Evolutionary conservation across 805 yeast species (phyloP), one percentile per base, ranked within the genome.

Genomic region (Maudiozyma barnettii): DNA sequence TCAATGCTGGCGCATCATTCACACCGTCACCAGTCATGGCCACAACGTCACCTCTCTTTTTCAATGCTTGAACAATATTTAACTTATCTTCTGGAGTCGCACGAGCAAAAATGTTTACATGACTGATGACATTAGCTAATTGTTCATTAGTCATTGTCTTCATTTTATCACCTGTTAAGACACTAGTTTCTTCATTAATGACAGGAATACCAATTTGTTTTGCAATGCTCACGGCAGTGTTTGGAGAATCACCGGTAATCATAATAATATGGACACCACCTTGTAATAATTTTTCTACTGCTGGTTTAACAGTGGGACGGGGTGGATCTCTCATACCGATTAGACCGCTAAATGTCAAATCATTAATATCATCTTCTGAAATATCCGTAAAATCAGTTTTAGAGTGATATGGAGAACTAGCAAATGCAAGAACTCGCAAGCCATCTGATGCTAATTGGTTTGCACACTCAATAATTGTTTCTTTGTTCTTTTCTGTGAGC

Each of bases 1-100:
- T 90, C 56, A 91, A 74, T 4, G 98, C 96, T 16, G 98, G 98
- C 0, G 98, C 97, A 72, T 90, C 98, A 64, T 90, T 90, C 10
- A 91, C 96, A 68, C 98, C 98, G 68, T 90, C 98, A 55, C 99
- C 99, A 16, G 98, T 90, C 96, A 91, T 90, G 21, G 97, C 99
- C 45, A 91, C 98, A 52, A 91, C 81, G 65, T 91, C 95, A 43
- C 96, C 96, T 63, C 95, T 78, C 63, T 78, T 77, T 64, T 90
- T 95, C 53, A 90, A 72, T 0, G 96, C 96, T 60, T 84, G 79
- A 31, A 90, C 95, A 64, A 90, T 90, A 51, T 84, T 76, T 51
- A 90, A 82, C 61, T 90, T 90, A 66, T 90, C 96, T 63, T 88
- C 95, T 0, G 97, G 97, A 0, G 96, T 82, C 5, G 96, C 89